Evolutionary conservation across 2,329 filamentous ascomycete species (phyloP).

Genomic region (Colletotrichum salicis): DNA sequence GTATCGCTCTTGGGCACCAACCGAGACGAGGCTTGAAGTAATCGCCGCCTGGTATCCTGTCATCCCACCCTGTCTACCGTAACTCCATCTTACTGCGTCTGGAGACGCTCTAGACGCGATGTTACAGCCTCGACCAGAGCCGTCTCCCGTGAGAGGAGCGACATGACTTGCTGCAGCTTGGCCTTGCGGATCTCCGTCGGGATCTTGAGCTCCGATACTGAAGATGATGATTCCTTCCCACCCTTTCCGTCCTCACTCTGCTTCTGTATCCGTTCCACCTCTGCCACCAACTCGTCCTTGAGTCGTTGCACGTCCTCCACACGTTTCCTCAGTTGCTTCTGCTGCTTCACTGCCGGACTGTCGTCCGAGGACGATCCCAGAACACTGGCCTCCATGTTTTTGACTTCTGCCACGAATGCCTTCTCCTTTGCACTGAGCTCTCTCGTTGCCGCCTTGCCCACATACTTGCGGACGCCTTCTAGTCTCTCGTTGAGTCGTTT

Average conservation of each 20-base stretch:
- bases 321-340: slow-evolving; percentile 64
- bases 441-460: slow-evolving; percentile 53
- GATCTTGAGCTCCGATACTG: slow-evolving; percentile 59
- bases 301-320: slow-evolving; percentile 66
- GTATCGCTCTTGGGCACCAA: slow-evolving; percentile 15
- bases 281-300: slow-evolving; percentile 62
- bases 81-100: slow-evolving; percentile 36
- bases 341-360: slow-evolving; percentile 21
- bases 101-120: slow-evolving; percentile 68
- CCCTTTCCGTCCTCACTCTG: slow-evolving; percentile 36
- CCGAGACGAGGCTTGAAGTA: slow-evolving; percentile 4
- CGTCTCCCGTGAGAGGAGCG: slow-evolving; percentile 72
- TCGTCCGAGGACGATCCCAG: slow-evolving; percentile 41
- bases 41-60: slow-evolving; percentile 14
- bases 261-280: slow-evolving; percentile 58
- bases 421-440: slow-evolving; percentile 58
- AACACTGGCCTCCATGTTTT: slow-evolving; percentile 65
- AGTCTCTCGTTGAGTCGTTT: slow-evolving; percentile 67
- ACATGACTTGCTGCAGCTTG: slow-evolving; percentile 72
- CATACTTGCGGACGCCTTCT: slow-evolving; percentile 63
- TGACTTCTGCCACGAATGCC: slow-evolving; percentile 58
- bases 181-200: slow-evolving; percentile 69
- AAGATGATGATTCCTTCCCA: slow-evolving; percentile 44
- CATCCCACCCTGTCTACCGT: slow-evolving; percentile 17
- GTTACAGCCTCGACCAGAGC: slow-evolving; percentile 75